Evolutionary conservation across 2,329 filamentous ascomycete species (phyloP), one percentile per base, ranked within the genome.

Genomic region (Coniochaeta hoffmannii): DNA sequence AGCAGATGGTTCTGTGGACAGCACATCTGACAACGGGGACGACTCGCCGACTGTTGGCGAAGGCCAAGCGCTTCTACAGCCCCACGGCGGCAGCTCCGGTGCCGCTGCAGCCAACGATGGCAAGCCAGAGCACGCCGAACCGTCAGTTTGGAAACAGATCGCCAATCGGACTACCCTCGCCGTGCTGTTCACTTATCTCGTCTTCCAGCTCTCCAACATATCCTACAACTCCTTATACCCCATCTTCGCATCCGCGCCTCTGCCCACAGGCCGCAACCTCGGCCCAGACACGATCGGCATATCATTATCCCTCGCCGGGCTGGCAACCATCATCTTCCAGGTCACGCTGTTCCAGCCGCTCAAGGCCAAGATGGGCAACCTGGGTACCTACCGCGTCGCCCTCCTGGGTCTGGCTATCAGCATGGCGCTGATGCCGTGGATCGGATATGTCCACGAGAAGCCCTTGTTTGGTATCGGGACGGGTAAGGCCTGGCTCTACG

Each of bases 141-240:
- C 57, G 44, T 68, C 68, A 6, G 68, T 70, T 1, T 77, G 77
- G 71, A 73, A 69, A n/a, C 74, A 80, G 44, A 65, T 96, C 1
- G 78, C 93, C 53, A 96, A 89, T 64, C 80, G 85, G 56, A 91
- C 94, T 57, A 96, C 91, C 0, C 69, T 97, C 12, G 75, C 95
- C 2, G 80, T 99, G 0, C 80, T 99, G 6, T 69, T 83, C 53
- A 95, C 92, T 0, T 97, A 96, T 66, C 82, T 97, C 44, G 87
- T 97, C 52, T 99, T 97, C 67, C 92, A 97, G 65, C 79, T 99
- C 5, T 86, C 89, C 58, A 97, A 97, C 69, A 90, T 97, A 61
- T 91, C 90, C 3, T 99, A 92, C 79, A 97, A 96, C 71, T 93
- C 90, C 17, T 76, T 99, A 0, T 99, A 95, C 64, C 94, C 94